Evolutionary conservation across 2,329 filamentous ascomycete genomes (phyloP).

Genomic region (Penicillium sp.): DNA sequence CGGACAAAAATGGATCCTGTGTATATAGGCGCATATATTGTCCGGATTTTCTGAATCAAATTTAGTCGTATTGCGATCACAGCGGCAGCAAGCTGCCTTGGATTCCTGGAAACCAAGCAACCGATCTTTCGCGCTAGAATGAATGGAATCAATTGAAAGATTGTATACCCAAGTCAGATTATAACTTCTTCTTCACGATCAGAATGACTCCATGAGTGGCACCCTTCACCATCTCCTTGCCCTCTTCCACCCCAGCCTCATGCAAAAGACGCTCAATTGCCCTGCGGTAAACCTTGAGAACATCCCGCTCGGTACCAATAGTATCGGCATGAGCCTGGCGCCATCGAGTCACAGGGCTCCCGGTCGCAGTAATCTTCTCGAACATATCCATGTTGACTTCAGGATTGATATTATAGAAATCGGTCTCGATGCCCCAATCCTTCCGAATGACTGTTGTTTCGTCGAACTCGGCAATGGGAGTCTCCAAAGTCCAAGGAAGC

Average conservation of each 20-base stretch:
- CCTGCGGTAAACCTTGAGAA: conserved; percentile 30
- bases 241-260: conserved; percentile 27
- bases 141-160: neutral
- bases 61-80: neutral
- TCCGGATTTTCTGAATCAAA: too few relatives aligned
- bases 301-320: conserved; percentile 40
- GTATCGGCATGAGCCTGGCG: conserved; percentile 42
- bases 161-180: neutral
- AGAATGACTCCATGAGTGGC: conserved; percentile 16
- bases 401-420: conserved; percentile 28
- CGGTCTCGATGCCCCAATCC: conserved; percentile 42
- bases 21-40: too few relatives aligned
- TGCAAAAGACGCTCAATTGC: conserved; percentile 27
- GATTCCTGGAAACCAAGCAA: neutral
- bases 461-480: conserved; percentile 43
- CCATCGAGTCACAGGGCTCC: conserved; percentile 45
- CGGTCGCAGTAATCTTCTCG: conserved; percentile 34
- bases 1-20: too few relatives aligned
- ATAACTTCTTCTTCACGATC: conserved; percentile 11
- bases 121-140: neutral
- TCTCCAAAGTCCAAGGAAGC: conserved; percentile 53
- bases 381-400: conserved; percentile 25
- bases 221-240: conserved; percentile 27
- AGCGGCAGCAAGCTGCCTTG: neutral
- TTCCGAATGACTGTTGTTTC: conserved; percentile 42